Percentiles rank a stretch among this genome's conserved stretches.
phyloP scores from a whole-genome alignment of 2,329 filamentous ascomycete species.

The Sclerotinia sclerotiorum region DNA sequence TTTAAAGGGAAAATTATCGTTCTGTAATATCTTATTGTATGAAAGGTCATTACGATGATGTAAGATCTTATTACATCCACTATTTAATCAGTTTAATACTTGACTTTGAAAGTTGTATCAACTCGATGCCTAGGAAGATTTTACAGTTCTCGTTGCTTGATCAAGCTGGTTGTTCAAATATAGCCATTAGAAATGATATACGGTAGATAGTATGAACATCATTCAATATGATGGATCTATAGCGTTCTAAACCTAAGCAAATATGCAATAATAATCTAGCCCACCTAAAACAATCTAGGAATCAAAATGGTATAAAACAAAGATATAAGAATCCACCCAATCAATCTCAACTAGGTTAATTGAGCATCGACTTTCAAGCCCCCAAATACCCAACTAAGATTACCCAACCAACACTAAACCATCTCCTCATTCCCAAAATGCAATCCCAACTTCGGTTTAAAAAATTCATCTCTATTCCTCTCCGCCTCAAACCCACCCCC shows the following conservation, averaged over 20 bases:
- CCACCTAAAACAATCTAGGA: not conserved
- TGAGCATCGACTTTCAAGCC: not conserved
- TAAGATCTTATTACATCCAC: not conserved
- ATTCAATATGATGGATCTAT: not conserved
- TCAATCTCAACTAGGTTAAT: no score
- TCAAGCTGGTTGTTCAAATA: not conserved
- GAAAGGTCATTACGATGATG: no score
- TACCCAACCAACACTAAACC: not conserved
- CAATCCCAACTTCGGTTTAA: not conserved
- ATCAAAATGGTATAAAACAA: not conserved
- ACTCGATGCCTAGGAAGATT: not conserved
- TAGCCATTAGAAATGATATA: no score
- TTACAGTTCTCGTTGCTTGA: no score
- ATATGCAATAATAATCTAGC: not conserved
- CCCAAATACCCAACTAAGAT: not conserved
- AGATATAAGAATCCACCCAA: not conserved
- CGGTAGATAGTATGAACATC: not conserved
- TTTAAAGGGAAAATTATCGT: not conserved
- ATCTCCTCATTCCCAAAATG: not conserved
- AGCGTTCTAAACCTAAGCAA: no score
- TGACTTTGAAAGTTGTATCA: not conserved
- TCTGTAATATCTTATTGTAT: not conserved
- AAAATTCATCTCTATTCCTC: conserved; percentile 18
- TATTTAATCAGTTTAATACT: not conserved
- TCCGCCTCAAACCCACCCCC: not conserved